Evolutionary conservation across 306 rosid species (phyloP).

Genomic region (Sesbania bispinosa): DNA sequence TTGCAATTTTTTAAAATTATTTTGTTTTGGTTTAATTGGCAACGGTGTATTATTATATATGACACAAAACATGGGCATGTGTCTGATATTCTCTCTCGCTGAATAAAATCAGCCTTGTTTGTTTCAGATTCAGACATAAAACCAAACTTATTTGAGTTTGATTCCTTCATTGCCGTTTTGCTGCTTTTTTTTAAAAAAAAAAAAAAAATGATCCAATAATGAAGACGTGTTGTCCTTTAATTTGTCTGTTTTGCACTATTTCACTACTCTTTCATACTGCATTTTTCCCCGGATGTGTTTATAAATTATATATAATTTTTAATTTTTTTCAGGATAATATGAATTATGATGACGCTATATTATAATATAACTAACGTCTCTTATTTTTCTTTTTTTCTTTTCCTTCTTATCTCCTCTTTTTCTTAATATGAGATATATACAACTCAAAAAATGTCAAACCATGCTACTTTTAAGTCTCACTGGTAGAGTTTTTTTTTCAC

Average conservation of each 20-base stretch:
- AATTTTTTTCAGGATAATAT: not conserved
- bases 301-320: not conserved
- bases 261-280: not conserved
- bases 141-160: not conserved
- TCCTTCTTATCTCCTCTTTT: no score
- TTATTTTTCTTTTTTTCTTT: no score
- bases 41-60: no score
- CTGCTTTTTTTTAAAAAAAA: not conserved
- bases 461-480: no score
- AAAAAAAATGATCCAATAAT: no score
- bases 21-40: not conserved
- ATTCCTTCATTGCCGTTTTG: not conserved
- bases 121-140: not conserved
- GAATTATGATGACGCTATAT: no score
- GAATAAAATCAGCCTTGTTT: not conserved
- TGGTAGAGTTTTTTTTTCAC: no score
- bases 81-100: constrained; percentile 18
- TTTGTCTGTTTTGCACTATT: not conserved
- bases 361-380: no score
- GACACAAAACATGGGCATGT: not conserved
- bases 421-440: no score
- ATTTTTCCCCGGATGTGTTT: constrained; percentile 1
- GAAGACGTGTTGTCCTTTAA: constrained; percentile 11
- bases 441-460: no score
- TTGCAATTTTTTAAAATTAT: not conserved